A percentile compares a stretch with the other conserved stretches of the same genome.
Evolutionary conservation across 495 filamentous ascomycete genomes (phyloP).

Genomic region (Letharia lupina): DNA sequence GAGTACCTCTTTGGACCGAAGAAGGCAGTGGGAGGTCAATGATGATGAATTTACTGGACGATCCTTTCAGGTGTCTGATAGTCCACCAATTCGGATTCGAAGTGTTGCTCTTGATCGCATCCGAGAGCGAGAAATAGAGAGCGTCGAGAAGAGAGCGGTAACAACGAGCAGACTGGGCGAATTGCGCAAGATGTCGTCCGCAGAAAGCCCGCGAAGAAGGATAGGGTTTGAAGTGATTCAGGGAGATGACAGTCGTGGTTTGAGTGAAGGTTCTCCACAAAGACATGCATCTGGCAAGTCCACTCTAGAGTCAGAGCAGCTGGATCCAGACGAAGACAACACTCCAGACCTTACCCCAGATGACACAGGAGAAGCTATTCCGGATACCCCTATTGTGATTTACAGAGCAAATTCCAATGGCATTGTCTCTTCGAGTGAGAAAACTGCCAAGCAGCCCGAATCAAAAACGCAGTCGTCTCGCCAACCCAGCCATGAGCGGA

Average conservation of each 20-base stretch:
- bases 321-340: conserved; percentile 25
- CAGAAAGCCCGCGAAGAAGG: conserved; percentile 29
- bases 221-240: conserved; percentile 22
- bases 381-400: conserved; percentile 47
- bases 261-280: conserved; percentile 6
- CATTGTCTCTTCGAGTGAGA: conserved; percentile 6
- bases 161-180: conserved; percentile 50
- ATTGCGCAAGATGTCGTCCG: conserved; percentile 45
- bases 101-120: conserved; percentile 46
- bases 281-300: not conserved
- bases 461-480: conserved; percentile 26
- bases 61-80: conserved; percentile 52
- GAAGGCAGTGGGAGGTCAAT: conserved; percentile 48
- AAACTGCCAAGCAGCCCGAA: conserved; percentile 18
- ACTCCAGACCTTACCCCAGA: conserved; percentile 32
- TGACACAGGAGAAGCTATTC: conserved; percentile 35
- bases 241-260: conserved; percentile 7
- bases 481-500: conserved; percentile 33
- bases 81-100: conserved; percentile 44
- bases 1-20: conserved; percentile 39
- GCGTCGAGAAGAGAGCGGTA: conserved; percentile 47
- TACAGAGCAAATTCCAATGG: conserved; percentile 33
- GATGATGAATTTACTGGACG: conserved; percentile 54
- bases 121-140: conserved; percentile 51
- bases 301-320: conserved; percentile 16